Percentiles rank a stretch among this genome's conserved stretches.
Evolutionary conservation across 2,329 filamentous ascomycete species (phyloP).

Genomic region (Botrytis byssoidea): DNA sequence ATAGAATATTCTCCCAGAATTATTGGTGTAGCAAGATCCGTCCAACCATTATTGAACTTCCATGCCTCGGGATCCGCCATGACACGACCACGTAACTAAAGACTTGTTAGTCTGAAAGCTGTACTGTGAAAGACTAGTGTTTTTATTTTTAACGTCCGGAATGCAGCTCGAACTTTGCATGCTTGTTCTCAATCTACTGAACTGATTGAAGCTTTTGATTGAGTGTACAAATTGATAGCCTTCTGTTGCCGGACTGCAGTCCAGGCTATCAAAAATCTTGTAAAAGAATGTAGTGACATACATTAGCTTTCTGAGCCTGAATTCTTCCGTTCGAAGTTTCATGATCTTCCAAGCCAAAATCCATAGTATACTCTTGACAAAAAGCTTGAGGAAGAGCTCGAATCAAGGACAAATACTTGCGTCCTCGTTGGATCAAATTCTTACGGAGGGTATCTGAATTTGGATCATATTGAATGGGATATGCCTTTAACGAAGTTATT

Average conservation of each 20-base stretch:
- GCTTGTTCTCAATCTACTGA: too few species aligned
- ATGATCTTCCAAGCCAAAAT: background rate
- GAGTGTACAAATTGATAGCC: too few species aligned
- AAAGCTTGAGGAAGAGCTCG: background rate
- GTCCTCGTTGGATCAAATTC: constrained; percentile 1
- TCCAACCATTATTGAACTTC: background rate
- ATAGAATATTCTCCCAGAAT: background rate
- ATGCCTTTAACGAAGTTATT: background rate
- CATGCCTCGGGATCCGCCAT: constrained; percentile 12
- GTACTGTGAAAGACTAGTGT: too few species aligned
- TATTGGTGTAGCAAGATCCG: background rate
- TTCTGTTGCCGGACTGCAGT: too few species aligned
- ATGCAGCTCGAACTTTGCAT: too few species aligned
- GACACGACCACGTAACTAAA: constrained; percentile 5
- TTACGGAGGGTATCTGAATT: background rate
- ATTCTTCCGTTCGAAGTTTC: background rate
- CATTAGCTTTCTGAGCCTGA: background rate
- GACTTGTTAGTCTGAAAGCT: background rate
- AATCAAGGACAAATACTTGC: constrained; percentile 14
- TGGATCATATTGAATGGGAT: background rate
- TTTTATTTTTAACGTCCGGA: too few species aligned
- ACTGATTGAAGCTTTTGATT: too few species aligned
- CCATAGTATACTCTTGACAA: constrained; percentile 1
- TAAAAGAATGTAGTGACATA: background rate
- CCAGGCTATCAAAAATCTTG: too few species aligned